Evolutionary conservation across 2,329 filamentous ascomycete species (phyloP), one percentile per base, ranked within the genome.

Genomic region (Fusarium sp.): DNA sequence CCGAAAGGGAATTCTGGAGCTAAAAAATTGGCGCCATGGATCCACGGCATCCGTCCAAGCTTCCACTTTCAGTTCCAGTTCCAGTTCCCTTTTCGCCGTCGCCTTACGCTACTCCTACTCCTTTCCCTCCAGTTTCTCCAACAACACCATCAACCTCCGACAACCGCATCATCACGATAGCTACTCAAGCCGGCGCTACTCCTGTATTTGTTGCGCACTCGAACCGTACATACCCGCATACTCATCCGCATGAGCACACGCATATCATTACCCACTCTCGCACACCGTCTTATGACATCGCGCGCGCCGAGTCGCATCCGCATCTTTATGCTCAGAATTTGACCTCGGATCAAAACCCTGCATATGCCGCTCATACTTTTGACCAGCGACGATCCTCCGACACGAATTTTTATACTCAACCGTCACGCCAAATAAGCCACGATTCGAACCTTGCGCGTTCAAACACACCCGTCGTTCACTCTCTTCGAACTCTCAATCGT

Each of bases 401-500:
- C 70, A 79, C 82, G n/a, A 76, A 79, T 50, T 85, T 80, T 70
- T 81, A 82, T 66, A 66, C 79, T n/a, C 75, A 79, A 50, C 70
- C 71, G 20, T 75, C 79, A 70, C 74, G 70, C 45, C 63, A 75
- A 22, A 72, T 71, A 67, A 77, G 66, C 68, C 79, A 79, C 71
- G 75, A 79, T 34, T 71, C 78, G 42, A 76, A 77, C 55, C 82
- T 82, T 76, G 78, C 81, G 57, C 83, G 83, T 66, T 81, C 83
- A 58, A 84, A 81, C 76, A 73, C 83, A n/a, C 83, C 84, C 11
- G 84, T 83, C 44, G 77, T 84, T 59, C 77, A 81, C 24, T 78
- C 83, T 24, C 77, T 78, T 12, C 76, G 75, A 67, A 71, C 77
- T 62, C 62, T 77, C 57, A 80, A 78, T 75, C 83, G 81, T 72